Base-by-base conservation (phyloP, 305 asterid species). In the Vinca major region DNA sequence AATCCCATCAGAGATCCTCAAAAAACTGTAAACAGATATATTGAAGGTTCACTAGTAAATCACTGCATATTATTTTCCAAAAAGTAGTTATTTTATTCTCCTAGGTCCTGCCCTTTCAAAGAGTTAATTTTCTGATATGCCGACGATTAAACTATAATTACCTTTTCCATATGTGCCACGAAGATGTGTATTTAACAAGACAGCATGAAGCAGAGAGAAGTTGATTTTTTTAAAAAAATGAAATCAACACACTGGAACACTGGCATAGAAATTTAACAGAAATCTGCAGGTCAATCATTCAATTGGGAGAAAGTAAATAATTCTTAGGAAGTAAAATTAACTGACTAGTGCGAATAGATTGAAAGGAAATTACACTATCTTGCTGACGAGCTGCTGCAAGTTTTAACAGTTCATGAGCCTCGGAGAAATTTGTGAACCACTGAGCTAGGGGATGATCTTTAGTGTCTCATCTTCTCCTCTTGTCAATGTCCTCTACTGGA, bases 351-450 rank as follows among this genome's bases (percentile, higher is more conserved):
- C 16, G 43, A 41, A 33, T 3, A 36, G 11, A 19, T 4, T 19
- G 11, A 6, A 55, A 17, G 64, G 69, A 45, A 33, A 17, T 53
- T 37, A 65, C 65, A 76, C 68, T 72, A 51, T 89, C 98, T 95
- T 92, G 95, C 80, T 90, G 95, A 58, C 96, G 90, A 75, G 97
- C 97, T 65, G 95, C 95, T 62, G 95, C 95, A 71, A 92, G 95
- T 78, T 88, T 86, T 78, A 92, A 80, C 73, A 92, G 83, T 80
- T 90, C 98, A 74, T 88, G 97, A 45, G 97, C 97, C 82, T 90
- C 97, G 0, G 98, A 90, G 74, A 90, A 92, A 75, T 78, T 87
- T 70, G 89, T 80, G 82, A 88, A 90, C 88, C 91, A 90, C 83
- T 88, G 98, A 77, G 67, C 79, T 72, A 88, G 83, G 70, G 95